phyloP scores from a whole-genome alignment of 192 early-diverging fungal genomes.

The Coemansia sp. region DNA sequence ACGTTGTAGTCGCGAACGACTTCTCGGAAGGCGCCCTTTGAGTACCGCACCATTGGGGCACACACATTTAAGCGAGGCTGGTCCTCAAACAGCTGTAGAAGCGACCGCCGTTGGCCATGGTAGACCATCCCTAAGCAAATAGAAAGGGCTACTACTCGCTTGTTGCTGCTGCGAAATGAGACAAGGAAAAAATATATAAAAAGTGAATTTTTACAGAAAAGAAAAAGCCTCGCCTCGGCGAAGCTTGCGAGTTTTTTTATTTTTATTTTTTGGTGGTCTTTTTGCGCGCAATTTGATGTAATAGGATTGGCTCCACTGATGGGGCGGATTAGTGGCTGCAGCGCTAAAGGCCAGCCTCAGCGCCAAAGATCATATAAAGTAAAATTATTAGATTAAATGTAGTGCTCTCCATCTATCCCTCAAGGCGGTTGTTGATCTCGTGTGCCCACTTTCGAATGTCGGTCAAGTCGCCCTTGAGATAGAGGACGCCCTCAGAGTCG shows the following conservation, averaged over 20 bases:
- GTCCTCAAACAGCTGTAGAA: slow-evolving; percentile 57
- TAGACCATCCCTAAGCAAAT: slow-evolving; percentile 22
- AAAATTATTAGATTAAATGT: neutral
- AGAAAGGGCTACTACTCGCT: neutral
- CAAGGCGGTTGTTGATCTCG: slow-evolving; percentile 49
- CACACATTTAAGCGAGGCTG: slow-evolving; percentile 75
- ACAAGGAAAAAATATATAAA: too few relatives aligned
- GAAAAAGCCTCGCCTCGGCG: too few relatives aligned
- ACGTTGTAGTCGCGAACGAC: slow-evolving; percentile 80
- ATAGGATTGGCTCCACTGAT: neutral
- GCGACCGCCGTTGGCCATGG: slow-evolving; percentile 29
- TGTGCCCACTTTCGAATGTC: slow-evolving; percentile 42
- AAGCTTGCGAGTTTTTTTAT: too few relatives aligned
- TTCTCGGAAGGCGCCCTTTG: slow-evolving; percentile 89
- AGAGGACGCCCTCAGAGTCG: slow-evolving; percentile 35
- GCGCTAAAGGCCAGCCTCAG: too few relatives aligned
- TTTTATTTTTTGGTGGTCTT: too few relatives aligned
- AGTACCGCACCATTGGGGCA: slow-evolving; percentile 97
- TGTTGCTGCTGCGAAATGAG: neutral
- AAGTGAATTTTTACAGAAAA: neutral
- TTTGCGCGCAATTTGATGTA: neutral
- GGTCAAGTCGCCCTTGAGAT: slow-evolving; percentile 31
- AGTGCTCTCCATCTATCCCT: slow-evolving; percentile 7
- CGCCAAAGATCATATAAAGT: too few relatives aligned
- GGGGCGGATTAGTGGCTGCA: too few relatives aligned